These are phyloP conservation scores for Arabis hirsuta DNA, from an alignment of 345 rosid genomes.

Conservation along the genomic window DNA sequence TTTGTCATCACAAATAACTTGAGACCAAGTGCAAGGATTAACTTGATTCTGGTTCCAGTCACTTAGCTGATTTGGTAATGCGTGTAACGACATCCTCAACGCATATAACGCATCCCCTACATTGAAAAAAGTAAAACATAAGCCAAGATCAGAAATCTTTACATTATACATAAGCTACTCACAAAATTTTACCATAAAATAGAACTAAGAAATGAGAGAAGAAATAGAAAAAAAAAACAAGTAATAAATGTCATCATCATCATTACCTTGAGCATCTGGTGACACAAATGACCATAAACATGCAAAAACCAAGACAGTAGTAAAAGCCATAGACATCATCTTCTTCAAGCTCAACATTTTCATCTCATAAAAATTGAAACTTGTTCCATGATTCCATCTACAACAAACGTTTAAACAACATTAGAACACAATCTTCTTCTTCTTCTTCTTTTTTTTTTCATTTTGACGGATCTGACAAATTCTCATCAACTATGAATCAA, in stretches of 20 bases:
- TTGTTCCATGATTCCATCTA: conserved; percentile 32
- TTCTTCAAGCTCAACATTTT: conserved; percentile 45
- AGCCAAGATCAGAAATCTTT: neutral
- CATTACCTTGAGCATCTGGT: conserved; percentile 79
- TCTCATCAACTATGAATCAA: neutral
- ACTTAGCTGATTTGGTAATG: conserved; percentile 52
- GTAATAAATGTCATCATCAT: neutral
- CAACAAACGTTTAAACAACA: neutral
- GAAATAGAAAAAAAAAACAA: neutral
- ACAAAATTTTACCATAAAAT: neutral
- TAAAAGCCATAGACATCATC: conserved; percentile 73
- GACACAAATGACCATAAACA: conserved; percentile 55
- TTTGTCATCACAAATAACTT: conserved; percentile 63
- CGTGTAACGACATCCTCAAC: conserved; percentile 58
- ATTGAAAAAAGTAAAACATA: conserved; percentile 25
- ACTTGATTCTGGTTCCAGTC: conserved; percentile 91
- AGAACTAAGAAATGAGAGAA: neutral
- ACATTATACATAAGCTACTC: neutral
- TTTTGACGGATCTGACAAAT: conserved; percentile 33
- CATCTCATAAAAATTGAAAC: conserved; percentile 21
- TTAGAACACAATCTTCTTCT: neutral
- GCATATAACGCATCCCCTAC: conserved; percentile 78
- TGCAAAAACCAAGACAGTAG: conserved; percentile 50
- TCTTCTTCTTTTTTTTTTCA: neutral
- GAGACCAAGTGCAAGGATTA: conserved; percentile 94